phyloP scores from a whole-genome alignment of 1,139 yeast species.

The Lodderomyces pseudojiufengensis region DNA sequence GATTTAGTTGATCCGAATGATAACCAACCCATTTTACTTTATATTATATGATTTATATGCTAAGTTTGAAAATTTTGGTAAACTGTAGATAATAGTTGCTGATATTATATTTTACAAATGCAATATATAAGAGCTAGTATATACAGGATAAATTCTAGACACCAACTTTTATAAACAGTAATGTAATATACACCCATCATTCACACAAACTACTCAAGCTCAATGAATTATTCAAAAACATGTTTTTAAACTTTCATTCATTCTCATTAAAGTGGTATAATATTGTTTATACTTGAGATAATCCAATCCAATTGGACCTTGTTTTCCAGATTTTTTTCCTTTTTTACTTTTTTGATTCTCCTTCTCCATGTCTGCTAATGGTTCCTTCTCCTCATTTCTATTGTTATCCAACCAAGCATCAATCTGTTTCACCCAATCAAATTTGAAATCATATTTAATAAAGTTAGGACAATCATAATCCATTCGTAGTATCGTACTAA shows the following conservation, averaged over 20 bases:
- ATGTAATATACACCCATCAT: too few relatives aligned
- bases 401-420: slow-evolving; percentile 10
- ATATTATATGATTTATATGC: neutral
- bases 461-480: slow-evolving; percentile 25
- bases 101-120: too few relatives aligned
- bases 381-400: slow-evolving; percentile 5
- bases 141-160: too few relatives aligned
- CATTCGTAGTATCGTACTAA: slow-evolving; percentile 31
- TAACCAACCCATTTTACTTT: slow-evolving; percentile 14
- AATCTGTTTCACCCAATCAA: slow-evolving; percentile 24
- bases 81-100: neutral
- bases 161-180: too few relatives aligned
- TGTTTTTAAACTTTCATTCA: slow-evolving; percentile 29
- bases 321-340: neutral
- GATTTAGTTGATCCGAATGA: slow-evolving; percentile 9
- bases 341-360: slow-evolving; percentile 12
- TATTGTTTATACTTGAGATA: slow-evolving; percentile 27
- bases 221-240: slow-evolving; percentile 30
- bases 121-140: too few relatives aligned
- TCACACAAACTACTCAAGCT: too few relatives aligned
- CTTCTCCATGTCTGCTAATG: too few relatives aligned
- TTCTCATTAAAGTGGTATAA: slow-evolving; percentile 28
- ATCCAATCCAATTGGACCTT: neutral
- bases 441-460: slow-evolving; percentile 29
- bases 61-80: neutral